These are phyloP conservation scores for Bigelowiella natans DNA, from an alignment of 78 protist species.

Conservation along the genomic window DNA sequence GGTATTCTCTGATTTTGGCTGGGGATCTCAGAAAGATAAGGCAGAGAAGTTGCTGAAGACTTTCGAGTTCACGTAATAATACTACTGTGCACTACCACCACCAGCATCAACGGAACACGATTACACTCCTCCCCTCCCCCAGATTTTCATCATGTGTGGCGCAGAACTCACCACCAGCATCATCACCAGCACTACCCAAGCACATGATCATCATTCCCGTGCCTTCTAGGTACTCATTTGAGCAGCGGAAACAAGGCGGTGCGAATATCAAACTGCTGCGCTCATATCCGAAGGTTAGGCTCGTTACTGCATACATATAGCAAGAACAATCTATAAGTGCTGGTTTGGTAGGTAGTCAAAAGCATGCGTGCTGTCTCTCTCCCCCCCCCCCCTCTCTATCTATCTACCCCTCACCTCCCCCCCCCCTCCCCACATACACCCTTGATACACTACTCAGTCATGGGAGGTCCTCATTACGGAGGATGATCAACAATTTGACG, in stretches of 20 bases:
- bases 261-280: neutral
- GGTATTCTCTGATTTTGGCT: neutral
- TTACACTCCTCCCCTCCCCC: no score
- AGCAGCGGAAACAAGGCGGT: neutral
- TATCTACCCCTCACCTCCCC: neutral
- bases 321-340: no score
- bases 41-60: neutral
- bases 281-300: neutral
- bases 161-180: no score
- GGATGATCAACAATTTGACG: neutral
- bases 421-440: neutral
- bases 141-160: no score
- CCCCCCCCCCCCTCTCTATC: neutral
- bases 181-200: no score
- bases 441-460: neutral
- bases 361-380: neutral
- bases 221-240: neutral
- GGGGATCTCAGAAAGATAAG: neutral
- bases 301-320: neutral
- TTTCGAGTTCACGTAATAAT: neutral
- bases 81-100: no score
- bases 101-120: no score
- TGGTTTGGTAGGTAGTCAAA: no score
- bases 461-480: neutral
- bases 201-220: no score